phyloP scores from a whole-genome alignment of 495 filamentous ascomycete species.

The Neurospora intermedia region DNA sequence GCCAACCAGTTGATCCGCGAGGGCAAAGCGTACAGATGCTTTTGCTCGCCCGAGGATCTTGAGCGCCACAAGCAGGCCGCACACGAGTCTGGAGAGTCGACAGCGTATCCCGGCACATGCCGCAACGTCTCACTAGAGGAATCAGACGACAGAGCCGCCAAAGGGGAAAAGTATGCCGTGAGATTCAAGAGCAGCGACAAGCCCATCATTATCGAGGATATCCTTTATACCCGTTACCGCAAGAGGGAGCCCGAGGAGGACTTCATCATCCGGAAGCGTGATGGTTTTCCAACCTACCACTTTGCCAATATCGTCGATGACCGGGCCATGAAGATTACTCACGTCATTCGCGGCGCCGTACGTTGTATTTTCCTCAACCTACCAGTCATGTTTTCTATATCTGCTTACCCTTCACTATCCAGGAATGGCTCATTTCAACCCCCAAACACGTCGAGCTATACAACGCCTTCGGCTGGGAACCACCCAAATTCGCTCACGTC shows the following conservation, averaged over 20 bases:
- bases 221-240: constrained; percentile 61
- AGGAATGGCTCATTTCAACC: constrained; percentile 88
- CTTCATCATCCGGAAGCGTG: constrained; percentile 78
- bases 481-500: constrained; percentile 78
- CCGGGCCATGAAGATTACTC: constrained; percentile 86
- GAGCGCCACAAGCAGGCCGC: constrained; percentile 49
- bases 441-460: constrained; percentile 83
- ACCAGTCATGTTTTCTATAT: not conserved
- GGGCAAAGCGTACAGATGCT: constrained; percentile 83
- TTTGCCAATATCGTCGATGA: constrained; percentile 96
- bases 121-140: constrained; percentile 50
- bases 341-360: constrained; percentile 72
- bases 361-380: not conserved
- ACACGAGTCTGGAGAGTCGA: constrained; percentile 47
- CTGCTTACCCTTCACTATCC: not conserved
- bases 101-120: constrained; percentile 72
- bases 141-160: constrained; percentile 54
- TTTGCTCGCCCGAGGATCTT: constrained; percentile 69
- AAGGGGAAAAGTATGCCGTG: constrained; percentile 65
- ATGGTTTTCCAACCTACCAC: constrained; percentile 90
- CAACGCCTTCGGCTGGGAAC: constrained; percentile 78
- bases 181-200: constrained; percentile 57
- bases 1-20: constrained; percentile 56
- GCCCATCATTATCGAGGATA: constrained; percentile 50
- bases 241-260: constrained; percentile 29